phyloP scores from a whole-genome alignment of 495 filamentous ascomycete genomes.

The Aspergillus mulundensis region DNA sequence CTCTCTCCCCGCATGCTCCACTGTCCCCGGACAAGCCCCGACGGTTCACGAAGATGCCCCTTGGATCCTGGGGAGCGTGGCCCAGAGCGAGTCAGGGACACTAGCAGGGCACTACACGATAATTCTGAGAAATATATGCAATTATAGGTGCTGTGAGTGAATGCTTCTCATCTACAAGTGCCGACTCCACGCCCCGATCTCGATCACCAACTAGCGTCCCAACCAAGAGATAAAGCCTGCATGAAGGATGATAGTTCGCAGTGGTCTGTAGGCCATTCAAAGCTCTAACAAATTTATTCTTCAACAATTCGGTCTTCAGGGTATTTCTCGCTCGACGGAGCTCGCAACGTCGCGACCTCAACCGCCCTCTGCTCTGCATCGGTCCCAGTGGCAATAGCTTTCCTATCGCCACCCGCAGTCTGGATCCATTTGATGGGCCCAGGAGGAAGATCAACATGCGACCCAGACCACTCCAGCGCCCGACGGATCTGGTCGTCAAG shows the following conservation, averaged over 20 bases:
- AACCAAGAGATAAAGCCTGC: background rate
- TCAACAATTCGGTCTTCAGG: background rate
- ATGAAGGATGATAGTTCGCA: background rate
- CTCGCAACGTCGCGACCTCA: background rate
- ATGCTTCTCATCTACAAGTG: background rate
- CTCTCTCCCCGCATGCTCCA: background rate
- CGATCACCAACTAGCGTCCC: background rate
- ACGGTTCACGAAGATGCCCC: too few relatives aligned
- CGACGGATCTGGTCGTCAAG: conserved; percentile 17
- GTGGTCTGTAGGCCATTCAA: background rate
- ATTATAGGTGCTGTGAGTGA: too few relatives aligned
- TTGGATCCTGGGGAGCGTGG: too few relatives aligned
- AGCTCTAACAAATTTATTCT: background rate
- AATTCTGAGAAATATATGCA: too few relatives aligned
- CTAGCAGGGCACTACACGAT: too few relatives aligned
- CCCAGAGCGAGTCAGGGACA: too few relatives aligned
- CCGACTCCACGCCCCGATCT: background rate
- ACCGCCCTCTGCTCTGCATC: background rate
- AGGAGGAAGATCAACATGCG: conserved; percentile 13
- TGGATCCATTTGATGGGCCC: conserved; percentile 27
- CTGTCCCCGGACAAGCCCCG: background rate
- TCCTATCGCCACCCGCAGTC: conserved; percentile 8
- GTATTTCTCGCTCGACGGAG: background rate
- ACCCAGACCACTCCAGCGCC: conserved; percentile 7
- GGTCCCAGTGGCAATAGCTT: conserved; percentile 22